Evolutionary conservation across 257 asterid species (phyloP), one percentile per base, ranked within the genome.

Genomic region (Solanum bulbocastanum): DNA sequence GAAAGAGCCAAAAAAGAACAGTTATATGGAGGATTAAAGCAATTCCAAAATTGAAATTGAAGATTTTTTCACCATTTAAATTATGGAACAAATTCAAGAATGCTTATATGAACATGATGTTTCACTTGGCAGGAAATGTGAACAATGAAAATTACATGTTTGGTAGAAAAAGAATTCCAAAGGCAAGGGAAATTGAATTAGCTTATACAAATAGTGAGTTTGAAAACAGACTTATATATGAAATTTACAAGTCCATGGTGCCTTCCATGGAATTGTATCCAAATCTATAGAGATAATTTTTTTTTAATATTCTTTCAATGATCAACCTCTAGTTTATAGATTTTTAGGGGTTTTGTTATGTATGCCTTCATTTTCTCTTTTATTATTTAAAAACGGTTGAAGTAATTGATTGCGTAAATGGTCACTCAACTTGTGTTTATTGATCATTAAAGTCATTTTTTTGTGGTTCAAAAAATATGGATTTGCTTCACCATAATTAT

Each of bases 191-290:
- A 44, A 86, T 65, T 68, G 65, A 85, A 27, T 33, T 56, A 46
- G 68, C 81, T 86, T 89, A 85, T 52, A 60, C 92, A 22, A 88
- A 87, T 35, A 88, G 87, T 9, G 95, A 94, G 44, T 94, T 95
- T 60, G 96, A 95, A 23, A 93, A 93, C 60, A 90, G 98, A 83
- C 90, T 95, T 87, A 42, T 93, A 30, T 91, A 92, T 87, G 98
- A 95, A 95, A 95, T 95, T 23, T 95, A 95, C n/a, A 95, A 95
- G 40, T 93, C 95, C 25, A 78, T 93, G 94, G 93, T 91, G 12
- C 89, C 92, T 68, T 93, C 98, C 20, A 79, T 92, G 89, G 98
- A 95, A 52, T 83, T 93, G 90, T 87, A 90, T 84, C 46, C 90
- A 71, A 86, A 62, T 68, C 81, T 37, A 85, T 84, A 65, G 16